Conservation (phyloP, 176 grass and related monocot genomes). For the Triticum monococcum region DNA sequence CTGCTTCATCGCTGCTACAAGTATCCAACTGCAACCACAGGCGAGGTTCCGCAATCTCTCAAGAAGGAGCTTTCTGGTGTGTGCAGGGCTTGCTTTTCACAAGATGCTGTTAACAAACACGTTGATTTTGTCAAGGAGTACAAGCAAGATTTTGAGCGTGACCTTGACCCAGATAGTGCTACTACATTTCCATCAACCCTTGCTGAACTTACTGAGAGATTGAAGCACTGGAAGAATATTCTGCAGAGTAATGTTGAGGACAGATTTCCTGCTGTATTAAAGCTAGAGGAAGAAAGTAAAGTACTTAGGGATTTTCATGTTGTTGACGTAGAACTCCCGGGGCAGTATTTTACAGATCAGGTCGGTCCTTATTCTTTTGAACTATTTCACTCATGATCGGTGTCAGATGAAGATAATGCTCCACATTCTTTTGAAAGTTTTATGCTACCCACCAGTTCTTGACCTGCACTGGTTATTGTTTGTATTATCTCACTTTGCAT, state of each 20-base stretch:
- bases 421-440: not conserved
- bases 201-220: conserved; percentile 82
- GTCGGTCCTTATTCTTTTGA: conserved; percentile 37
- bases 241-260: conserved; percentile 99
- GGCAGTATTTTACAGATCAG: conserved; percentile 98
- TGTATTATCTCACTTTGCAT: conserved; percentile 30
- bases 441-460: not conserved
- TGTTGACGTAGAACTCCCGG: conserved; percentile 92
- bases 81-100: conserved; percentile 96
- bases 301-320: conserved; percentile 91
- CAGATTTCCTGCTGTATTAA: conserved; percentile 89
- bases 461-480: not conserved
- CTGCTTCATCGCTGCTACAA: conserved; percentile 98
- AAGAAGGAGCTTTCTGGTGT: conserved; percentile 98
- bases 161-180: conserved; percentile 95
- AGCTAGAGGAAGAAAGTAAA: conserved; percentile 99
- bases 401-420: not conserved
- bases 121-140: conserved; percentile 99
- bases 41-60: conserved; percentile 91
- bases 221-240: conserved; percentile 99
- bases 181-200: conserved; percentile 91
- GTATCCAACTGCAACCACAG: conserved; percentile 97
- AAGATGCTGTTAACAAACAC: conserved; percentile 98
- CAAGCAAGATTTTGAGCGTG: conserved; percentile 95
- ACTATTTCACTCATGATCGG: not conserved